Evolutionary conservation across 2,329 filamentous ascomycete species (phyloP).

Genomic region (Ophiocordyceps sinensis): DNA sequence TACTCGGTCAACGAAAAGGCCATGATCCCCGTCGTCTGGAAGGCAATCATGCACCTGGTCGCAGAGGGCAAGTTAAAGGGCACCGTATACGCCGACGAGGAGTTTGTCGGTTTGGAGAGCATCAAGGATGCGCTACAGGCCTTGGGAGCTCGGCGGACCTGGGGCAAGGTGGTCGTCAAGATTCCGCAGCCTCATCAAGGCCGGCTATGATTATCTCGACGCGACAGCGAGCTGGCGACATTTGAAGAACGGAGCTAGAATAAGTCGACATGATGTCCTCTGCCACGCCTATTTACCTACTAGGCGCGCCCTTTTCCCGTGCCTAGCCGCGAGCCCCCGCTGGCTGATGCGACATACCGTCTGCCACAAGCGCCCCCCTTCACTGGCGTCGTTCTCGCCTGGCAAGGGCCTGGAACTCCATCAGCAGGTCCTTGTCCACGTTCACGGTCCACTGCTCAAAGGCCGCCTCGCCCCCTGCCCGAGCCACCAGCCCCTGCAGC

Average conservation of each 20-base stretch:
- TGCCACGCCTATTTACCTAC: too few species aligned
- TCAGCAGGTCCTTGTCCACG: slow-evolving; percentile 58
- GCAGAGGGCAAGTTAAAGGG: slow-evolving; percentile 63
- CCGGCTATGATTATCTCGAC: slow-evolving; percentile 28
- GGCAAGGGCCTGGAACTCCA: slow-evolving; percentile 35
- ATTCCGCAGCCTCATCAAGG: slow-evolving; percentile 53
- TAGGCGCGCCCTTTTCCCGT: too few species aligned
- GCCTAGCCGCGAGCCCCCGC: too few species aligned
- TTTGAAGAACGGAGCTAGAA: too few species aligned
- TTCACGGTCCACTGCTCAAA: slow-evolving; percentile 62
- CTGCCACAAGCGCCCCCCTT: not conserved
- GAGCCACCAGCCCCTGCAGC: slow-evolving; percentile 42
- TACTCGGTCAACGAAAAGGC: slow-evolving; percentile 62
- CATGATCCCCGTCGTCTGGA: slow-evolving; percentile 61
- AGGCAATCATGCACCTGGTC: slow-evolving; percentile 67
- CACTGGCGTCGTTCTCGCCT: slow-evolving; percentile 4
- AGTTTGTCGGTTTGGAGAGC: slow-evolving; percentile 69
- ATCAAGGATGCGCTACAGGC: slow-evolving; percentile 64
- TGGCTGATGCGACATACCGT: too few species aligned
- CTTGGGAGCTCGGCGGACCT: slow-evolving; percentile 68
- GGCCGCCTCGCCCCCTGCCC: slow-evolving; percentile 45
- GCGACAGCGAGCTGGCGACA: too few species aligned
- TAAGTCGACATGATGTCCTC: too few species aligned
- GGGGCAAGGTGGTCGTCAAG: slow-evolving; percentile 92
- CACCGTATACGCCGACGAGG: slow-evolving; percentile 69